A percentile compares a stretch with the other conserved stretches of the same genome.
These are phyloP conservation scores for Capronia coronata DNA, from an alignment of 2,329 filamentous ascomycete species.

Conservation along the genomic window DNA sequence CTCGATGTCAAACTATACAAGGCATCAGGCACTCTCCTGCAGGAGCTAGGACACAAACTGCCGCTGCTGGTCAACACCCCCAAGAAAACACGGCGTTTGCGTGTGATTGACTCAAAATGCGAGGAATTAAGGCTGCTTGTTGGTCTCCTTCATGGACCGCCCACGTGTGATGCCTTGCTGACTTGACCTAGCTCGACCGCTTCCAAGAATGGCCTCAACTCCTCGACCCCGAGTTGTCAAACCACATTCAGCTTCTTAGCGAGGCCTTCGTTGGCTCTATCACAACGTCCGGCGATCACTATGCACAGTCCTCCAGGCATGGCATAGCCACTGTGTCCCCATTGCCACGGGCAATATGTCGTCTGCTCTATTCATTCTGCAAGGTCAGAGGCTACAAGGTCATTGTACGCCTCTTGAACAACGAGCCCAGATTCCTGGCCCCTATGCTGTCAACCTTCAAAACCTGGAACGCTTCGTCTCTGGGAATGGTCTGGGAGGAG, in stretches of 20 bases:
- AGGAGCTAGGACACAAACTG: constrained; percentile 39
- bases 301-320: constrained; percentile 29
- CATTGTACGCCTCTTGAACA: constrained; percentile 81
- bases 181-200: constrained; percentile 57
- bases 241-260: constrained; percentile 66
- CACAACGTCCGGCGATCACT: constrained; percentile 27
- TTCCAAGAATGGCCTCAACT: constrained; percentile 96
- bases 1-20: constrained; percentile 43
- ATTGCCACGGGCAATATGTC: constrained; percentile 65
- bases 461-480: constrained; percentile 24
- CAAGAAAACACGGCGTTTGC: constrained; percentile 18
- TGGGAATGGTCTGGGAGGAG: constrained; percentile 70
- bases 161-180: constrained; percentile 2
- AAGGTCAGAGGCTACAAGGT: constrained; percentile 93
- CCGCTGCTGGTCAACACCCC: constrained; percentile 34
- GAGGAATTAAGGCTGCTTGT: constrained; percentile 24
- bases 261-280: constrained; percentile 58
- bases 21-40: constrained; percentile 40
- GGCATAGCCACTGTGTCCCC: constrained; percentile 40
- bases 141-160: constrained; percentile 3
- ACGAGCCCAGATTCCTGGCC: constrained; percentile 80
- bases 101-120: constrained; percentile 12
- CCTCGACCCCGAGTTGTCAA: constrained; percentile 74
- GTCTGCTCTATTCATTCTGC: constrained; percentile 80
- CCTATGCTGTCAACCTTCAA: constrained; percentile 53